These are phyloP conservation scores for Talaromyces sp. DNA, from an alignment of 2,329 filamentous ascomycete genomes.

Conservation along the genomic window DNA sequence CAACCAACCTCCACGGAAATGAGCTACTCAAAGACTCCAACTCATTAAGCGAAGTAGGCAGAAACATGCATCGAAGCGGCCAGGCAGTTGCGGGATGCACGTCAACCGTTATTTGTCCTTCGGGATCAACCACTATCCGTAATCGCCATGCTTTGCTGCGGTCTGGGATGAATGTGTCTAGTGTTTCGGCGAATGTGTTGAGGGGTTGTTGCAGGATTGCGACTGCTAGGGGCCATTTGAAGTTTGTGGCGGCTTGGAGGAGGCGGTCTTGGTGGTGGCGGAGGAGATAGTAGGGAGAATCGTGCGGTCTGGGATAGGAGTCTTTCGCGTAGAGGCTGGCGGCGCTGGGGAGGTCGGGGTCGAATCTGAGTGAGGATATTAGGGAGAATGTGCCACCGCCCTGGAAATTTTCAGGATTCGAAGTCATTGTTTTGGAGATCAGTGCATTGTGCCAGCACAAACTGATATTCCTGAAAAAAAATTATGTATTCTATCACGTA, in stretches of 20 bases:
- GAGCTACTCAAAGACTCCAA: slow-evolving; percentile 13
- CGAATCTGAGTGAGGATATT: slow-evolving; percentile 71
- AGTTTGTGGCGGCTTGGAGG: slow-evolving; percentile 55
- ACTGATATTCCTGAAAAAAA: background rate
- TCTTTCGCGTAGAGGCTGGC: slow-evolving; percentile 28
- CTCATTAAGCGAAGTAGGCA: slow-evolving; percentile 22
- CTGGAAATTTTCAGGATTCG: background rate
- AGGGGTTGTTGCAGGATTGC: slow-evolving; percentile 31
- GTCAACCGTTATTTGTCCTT: slow-evolving; percentile 33
- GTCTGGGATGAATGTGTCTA: slow-evolving; percentile 34
- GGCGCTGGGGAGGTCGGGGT: slow-evolving; percentile 52
- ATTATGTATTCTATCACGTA: too few relatives aligned
- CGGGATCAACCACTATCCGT: slow-evolving; percentile 33
- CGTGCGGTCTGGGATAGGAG: slow-evolving; percentile 36
- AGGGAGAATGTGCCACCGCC: slow-evolving; percentile 51
- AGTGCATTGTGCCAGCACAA: background rate
- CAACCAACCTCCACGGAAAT: slow-evolving; percentile 47
- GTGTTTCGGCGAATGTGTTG: slow-evolving; percentile 25
- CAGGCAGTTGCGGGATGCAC: slow-evolving; percentile 29
- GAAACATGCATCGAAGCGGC: slow-evolving; percentile 26
- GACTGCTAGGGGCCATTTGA: slow-evolving; percentile 44
- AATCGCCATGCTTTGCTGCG: slow-evolving; percentile 37
- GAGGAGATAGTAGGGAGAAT: slow-evolving; percentile 73
- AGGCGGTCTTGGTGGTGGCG: slow-evolving; percentile 75
- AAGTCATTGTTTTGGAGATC: background rate